Evolutionary conservation across 2,329 filamentous ascomycete species (phyloP).

Genomic region (Paracoccidioides brasiliensis): DNA sequence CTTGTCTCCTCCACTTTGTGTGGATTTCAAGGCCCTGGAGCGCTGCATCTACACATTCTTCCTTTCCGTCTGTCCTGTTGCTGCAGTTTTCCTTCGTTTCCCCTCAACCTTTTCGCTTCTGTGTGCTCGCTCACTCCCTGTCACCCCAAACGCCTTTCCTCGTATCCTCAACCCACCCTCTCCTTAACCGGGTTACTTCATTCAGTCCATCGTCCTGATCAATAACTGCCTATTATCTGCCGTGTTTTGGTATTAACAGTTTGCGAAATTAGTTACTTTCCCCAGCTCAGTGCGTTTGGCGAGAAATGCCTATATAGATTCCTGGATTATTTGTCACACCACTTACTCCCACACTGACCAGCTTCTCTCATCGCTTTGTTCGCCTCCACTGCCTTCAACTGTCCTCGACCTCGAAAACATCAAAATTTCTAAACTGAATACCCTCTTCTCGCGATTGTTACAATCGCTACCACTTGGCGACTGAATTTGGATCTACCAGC

Average conservation of each 20-base stretch:
- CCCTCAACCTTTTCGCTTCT: conserved; percentile 1
- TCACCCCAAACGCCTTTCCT: conserved; percentile 4
- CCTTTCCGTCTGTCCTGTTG: conserved; percentile 5
- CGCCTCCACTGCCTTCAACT: neutral
- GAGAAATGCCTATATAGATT: neutral
- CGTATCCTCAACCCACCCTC: neutral
- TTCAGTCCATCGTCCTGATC: neutral
- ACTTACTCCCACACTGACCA: neutral
- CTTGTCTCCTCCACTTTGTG: conserved; percentile 11
- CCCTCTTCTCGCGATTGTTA: neutral
- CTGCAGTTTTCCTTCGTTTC: conserved; percentile 5
- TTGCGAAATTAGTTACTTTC: neutral
- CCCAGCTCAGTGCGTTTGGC: neutral
- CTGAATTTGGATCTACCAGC: neutral
- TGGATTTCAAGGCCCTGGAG: conserved; percentile 5
- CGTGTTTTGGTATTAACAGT: conserved; percentile 3
- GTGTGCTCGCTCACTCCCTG: neutral
- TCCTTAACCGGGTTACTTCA: neutral
- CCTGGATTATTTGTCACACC: neutral
- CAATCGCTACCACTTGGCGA: neutral
- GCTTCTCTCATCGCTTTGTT: neutral
- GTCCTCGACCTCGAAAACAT: neutral
- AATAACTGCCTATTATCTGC: neutral
- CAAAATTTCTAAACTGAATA: neutral
- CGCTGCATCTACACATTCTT: neutral